Conservation (phyloP, 805 yeast species). For the Kodamaea kaohsiungensis region DNA sequence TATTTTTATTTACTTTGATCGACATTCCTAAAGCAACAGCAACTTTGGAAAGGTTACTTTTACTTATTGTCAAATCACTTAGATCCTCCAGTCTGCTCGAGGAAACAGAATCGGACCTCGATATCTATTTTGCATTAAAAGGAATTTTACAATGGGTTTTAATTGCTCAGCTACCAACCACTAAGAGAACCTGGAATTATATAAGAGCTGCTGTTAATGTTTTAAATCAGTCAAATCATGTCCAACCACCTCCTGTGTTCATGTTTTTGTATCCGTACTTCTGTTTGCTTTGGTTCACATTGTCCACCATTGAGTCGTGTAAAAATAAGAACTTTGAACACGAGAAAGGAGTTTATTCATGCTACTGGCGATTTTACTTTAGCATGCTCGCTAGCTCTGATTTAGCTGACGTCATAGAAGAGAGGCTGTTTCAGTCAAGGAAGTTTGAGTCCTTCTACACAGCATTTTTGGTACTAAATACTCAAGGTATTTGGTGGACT, state of each 20-base stretch:
- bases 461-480: conserved; percentile 17
- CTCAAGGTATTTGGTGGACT: conserved; percentile 26
- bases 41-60: conserved; percentile 18
- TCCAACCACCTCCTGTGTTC: neutral
- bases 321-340: neutral
- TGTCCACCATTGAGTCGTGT: neutral
- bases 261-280: conserved; percentile 20
- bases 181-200: conserved; percentile 17
- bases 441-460: conserved; percentile 24
- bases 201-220: conserved; percentile 14
- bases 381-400: conserved; percentile 15
- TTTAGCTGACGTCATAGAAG: conserved; percentile 9
- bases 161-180: conserved; percentile 29
- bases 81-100: conserved; percentile 1
- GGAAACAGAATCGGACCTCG: neutral
- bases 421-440: neutral
- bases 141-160: conserved; percentile 33
- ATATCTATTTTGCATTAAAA: conserved; percentile 21
- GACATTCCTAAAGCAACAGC: conserved; percentile 20
- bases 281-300: conserved; percentile 9
- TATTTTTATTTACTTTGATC: conserved; percentile 26
- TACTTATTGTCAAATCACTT: conserved; percentile 15
- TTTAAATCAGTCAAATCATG: conserved; percentile 7
- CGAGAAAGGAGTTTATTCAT: neutral
- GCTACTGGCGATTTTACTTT: conserved; percentile 13